Evolutionary conservation across 2,329 filamentous ascomycete species (phyloP).

Genomic region (Apiospora arundinis): DNA sequence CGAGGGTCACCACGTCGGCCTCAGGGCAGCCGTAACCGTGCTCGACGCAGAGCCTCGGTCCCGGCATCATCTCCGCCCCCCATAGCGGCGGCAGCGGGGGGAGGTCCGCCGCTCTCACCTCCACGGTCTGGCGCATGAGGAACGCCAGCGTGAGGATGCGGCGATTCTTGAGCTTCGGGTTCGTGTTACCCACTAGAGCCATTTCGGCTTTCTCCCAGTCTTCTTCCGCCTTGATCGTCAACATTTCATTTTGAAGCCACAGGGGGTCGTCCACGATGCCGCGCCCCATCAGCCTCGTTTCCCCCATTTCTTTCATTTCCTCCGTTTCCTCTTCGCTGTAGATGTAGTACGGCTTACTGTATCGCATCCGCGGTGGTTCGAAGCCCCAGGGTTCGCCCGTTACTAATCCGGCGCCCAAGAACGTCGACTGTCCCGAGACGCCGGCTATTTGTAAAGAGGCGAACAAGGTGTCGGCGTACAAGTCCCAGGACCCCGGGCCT

Average conservation of each 20-base stretch:
- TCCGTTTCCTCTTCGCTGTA: too few relatives aligned
- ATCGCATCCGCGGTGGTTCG: not conserved
- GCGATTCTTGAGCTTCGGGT: not conserved
- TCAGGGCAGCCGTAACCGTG: not conserved
- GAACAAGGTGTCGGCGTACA: not conserved
- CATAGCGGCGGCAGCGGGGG: not conserved
- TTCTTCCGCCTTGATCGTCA: too few relatives aligned
- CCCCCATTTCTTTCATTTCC: too few relatives aligned
- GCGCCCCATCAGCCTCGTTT: too few relatives aligned
- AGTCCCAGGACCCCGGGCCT: too few relatives aligned
- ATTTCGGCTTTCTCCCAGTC: too few relatives aligned
- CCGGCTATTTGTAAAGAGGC: not conserved
- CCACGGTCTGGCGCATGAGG: not conserved
- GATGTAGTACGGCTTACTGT: not conserved
- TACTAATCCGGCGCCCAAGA: not conserved
- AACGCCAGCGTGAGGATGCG: not conserved
- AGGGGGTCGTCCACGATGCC: not conserved
- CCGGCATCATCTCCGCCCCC: not conserved
- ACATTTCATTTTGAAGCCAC: not conserved
- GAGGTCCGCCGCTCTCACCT: not conserved
- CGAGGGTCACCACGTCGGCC: not conserved
- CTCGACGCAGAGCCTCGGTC: too few relatives aligned
- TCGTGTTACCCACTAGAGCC: not conserved
- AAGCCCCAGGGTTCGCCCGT: not conserved
- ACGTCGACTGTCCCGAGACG: not conserved